Percentiles rank a stretch among this genome's conserved stretches.
Conservation (phyloP, 2,329 filamentous ascomycete species). For the Diaporthe batatas region DNA sequence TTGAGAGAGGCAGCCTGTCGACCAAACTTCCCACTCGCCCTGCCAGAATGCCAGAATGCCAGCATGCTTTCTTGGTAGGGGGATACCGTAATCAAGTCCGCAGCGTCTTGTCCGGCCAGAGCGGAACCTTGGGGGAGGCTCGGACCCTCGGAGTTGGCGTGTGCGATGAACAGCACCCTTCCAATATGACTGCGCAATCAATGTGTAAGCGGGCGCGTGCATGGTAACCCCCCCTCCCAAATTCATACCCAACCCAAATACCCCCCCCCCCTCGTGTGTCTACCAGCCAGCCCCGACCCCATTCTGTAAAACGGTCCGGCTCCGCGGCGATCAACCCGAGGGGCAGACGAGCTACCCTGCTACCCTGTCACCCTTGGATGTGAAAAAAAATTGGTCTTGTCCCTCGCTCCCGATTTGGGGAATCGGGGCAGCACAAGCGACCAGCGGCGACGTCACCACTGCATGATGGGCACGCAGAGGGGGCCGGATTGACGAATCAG, state of each 20-base stretch:
- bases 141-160: constrained; percentile 23
- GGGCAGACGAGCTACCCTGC: constrained; percentile 2
- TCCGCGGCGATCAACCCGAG: constrained; percentile 27
- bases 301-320: constrained; percentile 17
- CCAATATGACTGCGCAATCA: not conserved
- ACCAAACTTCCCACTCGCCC: no score
- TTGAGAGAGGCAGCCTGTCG: constrained; percentile 23
- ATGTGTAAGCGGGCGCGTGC: not conserved
- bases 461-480: constrained; percentile 24
- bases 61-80: not conserved
- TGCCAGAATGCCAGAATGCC: not conserved
- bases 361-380: constrained; percentile 2
- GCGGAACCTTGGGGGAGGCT: constrained; percentile 27
- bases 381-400: not conserved
- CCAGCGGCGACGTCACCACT: constrained; percentile 24
- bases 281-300: not conserved
- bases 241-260: not conserved
- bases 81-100: constrained; percentile 12
- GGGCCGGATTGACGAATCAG: constrained; percentile 24
- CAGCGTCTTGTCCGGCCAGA: constrained; percentile 9
- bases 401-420: constrained; percentile 17
- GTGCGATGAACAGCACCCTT: not conserved
- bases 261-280: constrained; percentile 5
- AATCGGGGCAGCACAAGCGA: not conserved
- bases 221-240: not conserved